phyloP scores from a whole-genome alignment of 805 yeast species.

The Ogataea allantospora region DNA sequence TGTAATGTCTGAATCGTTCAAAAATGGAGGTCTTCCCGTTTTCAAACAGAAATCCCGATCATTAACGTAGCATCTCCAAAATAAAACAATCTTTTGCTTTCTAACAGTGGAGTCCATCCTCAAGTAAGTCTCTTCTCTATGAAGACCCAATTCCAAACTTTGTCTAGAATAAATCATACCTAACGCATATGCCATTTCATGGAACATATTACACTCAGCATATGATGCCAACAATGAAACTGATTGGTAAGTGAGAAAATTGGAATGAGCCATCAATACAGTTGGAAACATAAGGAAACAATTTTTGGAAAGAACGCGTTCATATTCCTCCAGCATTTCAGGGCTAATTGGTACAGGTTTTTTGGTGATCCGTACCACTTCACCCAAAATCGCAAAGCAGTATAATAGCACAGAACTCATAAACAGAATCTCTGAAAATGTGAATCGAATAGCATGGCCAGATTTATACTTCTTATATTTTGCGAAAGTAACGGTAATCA shows the following conservation, averaged over 20 bases:
- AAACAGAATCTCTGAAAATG: neutral
- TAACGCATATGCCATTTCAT: constrained; percentile 25
- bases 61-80: constrained; percentile 48
- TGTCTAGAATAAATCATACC: constrained; percentile 48
- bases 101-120: constrained; percentile 39
- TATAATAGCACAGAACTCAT: neutral
- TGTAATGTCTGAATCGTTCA: constrained; percentile 41
- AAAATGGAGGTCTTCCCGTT: constrained; percentile 48
- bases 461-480: neutral
- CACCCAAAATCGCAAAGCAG: neutral
- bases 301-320: neutral
- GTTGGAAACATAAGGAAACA: neutral
- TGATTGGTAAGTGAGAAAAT: neutral
- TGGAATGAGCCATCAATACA: neutral
- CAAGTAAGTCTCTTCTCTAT: constrained; percentile 44
- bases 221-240: neutral
- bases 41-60: constrained; percentile 47
- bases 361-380: too few relatives aligned
- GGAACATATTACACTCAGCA: constrained; percentile 1
- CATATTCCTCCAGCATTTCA: neutral
- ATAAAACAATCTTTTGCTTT: constrained; percentile 39
- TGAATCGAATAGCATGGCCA: neutral
- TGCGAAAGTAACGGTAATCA: neutral
- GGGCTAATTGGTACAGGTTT: neutral
- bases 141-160: constrained; percentile 59